Evolutionary conservation across 441 rosid species (phyloP).

Genomic region (Erodium chrysanthum): DNA sequence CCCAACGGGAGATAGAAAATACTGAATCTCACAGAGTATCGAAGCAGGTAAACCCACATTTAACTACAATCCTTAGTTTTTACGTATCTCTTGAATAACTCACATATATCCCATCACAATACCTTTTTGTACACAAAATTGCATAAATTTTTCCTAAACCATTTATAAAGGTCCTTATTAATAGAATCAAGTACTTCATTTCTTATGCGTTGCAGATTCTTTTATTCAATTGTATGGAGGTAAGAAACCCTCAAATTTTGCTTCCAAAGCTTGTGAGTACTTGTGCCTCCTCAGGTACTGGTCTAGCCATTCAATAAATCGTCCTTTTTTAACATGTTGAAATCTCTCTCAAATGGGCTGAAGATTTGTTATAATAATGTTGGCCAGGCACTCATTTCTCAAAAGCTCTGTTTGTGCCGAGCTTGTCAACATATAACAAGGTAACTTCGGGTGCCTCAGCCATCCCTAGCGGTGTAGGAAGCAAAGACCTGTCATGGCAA

Average conservation of each 20-base stretch:
- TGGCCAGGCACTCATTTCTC: slow-evolving; percentile 59
- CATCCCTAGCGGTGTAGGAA: slow-evolving; percentile 31
- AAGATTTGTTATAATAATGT: slow-evolving; percentile 5
- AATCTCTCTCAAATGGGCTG: too few species aligned
- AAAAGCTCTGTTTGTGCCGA: slow-evolving; percentile 72
- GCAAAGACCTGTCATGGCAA: slow-evolving; percentile 67
- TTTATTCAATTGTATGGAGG: slow-evolving; percentile 72
- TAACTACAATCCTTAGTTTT: background rate
- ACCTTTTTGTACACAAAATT: background rate
- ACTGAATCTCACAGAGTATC: slow-evolving; percentile 31
- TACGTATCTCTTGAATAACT: too few species aligned
- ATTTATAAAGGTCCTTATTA: background rate
- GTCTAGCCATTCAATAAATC: too few species aligned
- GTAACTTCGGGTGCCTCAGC: slow-evolving; percentile 51
- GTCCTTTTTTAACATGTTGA: too few species aligned
- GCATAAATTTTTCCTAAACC: background rate
- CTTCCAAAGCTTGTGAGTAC: slow-evolving; percentile 57
- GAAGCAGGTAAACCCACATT: slow-evolving; percentile 43
- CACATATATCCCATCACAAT: background rate
- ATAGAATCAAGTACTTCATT: background rate
- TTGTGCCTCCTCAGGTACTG: slow-evolving; percentile 63
- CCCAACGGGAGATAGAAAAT: slow-evolving; percentile 19
- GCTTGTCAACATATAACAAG: slow-evolving; percentile 63
- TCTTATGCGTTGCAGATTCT: slow-evolving; percentile 44
- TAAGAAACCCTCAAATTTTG: slow-evolving; percentile 65